Base-by-base conservation (phyloP, 352 stramenopile species). In the Pythium monospermum region DNA sequence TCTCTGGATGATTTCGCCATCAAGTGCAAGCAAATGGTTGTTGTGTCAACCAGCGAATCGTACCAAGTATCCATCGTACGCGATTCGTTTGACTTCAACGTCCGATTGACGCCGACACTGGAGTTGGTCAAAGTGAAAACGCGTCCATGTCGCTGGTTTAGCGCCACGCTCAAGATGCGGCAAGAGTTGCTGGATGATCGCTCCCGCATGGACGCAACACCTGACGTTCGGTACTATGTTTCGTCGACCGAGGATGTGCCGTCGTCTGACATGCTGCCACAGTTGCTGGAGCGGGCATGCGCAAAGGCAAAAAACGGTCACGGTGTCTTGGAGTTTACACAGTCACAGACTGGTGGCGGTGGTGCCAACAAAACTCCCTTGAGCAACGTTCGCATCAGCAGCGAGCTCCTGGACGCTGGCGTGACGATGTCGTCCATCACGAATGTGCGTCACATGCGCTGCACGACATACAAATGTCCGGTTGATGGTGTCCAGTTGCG, bases 201-300 rank as follows among this genome's bases (percentile, higher is more conserved):
- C 10, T 67, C 69, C 11, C 60, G 31, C 37, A 87, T 90, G 78
- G 81, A 92, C 51, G 55, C 59, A 1, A 92, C 78, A 6, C 78
- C 76, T 0, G 81, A 90, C 38, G 59, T 87, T 21, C 81, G 81
- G 1, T 88, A 81, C 53, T 92, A 92, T 50, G 81, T 91, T 27
- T 85, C 72, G 12, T 76, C 73, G n/a, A 73, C 70, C 1, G 76
- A 87, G 39, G 66, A 84, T 26, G 64, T 87, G 35, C 51, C 72
- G 0, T 69, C 68, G 35, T 82, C 66, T 1, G 64, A 91, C 27
- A 31, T 23, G 11, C 48, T 91, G 19, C 35, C 27, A 10, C 59
- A 59, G 32, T 16, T 50, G 22, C 53, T 67, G 2, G 42, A 53
- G 40, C 59, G 59, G 13, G 59, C 59, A 13, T 67, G 59, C 26